Evolutionary conservation across 2,329 filamentous ascomycete species (phyloP).

Genomic region (Sphaerulina populicola): DNA sequence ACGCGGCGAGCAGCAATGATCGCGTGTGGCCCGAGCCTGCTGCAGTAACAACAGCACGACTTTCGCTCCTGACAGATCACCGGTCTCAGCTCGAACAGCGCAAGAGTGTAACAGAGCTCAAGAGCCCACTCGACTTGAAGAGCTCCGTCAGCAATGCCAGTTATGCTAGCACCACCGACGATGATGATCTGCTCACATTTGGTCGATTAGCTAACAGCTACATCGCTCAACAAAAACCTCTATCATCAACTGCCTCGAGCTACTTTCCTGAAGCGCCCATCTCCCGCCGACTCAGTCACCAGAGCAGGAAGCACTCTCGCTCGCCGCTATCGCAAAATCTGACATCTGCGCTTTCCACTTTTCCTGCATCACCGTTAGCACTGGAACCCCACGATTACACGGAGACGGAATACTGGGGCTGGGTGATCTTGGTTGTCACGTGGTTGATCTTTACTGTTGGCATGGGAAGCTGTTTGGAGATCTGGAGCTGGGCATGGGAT

Average conservation of each 20-base stretch:
- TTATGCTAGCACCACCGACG: constrained; percentile 69
- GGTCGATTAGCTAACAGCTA: constrained; percentile 30
- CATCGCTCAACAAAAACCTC: constrained; percentile 15
- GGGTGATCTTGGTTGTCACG: constrained; percentile 80
- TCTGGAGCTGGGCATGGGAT: constrained; percentile 99
- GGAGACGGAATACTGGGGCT: constrained; percentile 97
- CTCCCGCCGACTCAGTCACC: constrained; percentile 16
- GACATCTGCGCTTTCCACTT: constrained; percentile 14
- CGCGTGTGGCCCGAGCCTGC: constrained; percentile 30
- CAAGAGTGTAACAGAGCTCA: constrained; percentile 17
- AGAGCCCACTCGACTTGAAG: constrained; percentile 29
- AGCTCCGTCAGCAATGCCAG: constrained; percentile 45
- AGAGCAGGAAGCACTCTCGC: constrained; percentile 12
- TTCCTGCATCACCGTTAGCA: constrained; percentile 14
- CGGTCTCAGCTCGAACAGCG: constrained; percentile 9
- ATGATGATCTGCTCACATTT: constrained; percentile 68
- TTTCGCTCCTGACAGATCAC: constrained; percentile 27
- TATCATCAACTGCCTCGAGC: constrained; percentile 21
- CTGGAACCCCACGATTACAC: constrained; percentile 74
- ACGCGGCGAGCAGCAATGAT: constrained; percentile 23
- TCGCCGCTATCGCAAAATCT: constrained; percentile 27
- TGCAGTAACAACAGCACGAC: constrained; percentile 23
- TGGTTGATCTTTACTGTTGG: constrained; percentile 95
- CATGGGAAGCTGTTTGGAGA: constrained; percentile 88
- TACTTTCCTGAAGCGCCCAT: constrained; percentile 26